Conservation (phyloP, 495 filamentous ascomycete species). For the Aspergillus haitiensis region DNA sequence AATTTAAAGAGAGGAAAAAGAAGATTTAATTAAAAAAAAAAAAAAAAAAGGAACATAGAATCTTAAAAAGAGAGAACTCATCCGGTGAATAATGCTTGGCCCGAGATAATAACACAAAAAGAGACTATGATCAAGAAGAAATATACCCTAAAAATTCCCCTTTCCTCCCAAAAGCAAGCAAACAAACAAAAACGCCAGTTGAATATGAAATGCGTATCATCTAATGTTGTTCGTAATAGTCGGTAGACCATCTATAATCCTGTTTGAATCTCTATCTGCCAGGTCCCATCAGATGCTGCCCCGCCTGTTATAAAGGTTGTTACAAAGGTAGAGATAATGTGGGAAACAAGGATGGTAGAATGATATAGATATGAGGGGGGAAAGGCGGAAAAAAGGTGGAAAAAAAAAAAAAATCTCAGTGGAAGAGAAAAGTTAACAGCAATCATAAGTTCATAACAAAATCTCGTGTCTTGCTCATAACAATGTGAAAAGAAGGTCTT, state of each 20-base stretch:
- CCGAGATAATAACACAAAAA: too few species aligned
- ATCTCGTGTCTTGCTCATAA: background rate
- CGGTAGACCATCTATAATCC: background rate
- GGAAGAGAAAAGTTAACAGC: background rate
- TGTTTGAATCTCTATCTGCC: too few species aligned
- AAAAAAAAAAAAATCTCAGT: background rate
- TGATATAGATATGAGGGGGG: background rate
- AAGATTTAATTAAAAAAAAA: background rate
- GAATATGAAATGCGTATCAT: background rate
- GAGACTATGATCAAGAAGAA: too few species aligned
- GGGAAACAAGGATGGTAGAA: too few species aligned
- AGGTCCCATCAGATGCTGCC: too few species aligned
- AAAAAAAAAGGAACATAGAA: slow-evolving; percentile 6
- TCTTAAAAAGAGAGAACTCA: background rate
- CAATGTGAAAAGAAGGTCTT: background rate
- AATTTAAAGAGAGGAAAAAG: background rate
- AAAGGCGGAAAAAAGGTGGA: background rate
- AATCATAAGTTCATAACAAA: slow-evolving; percentile 14
- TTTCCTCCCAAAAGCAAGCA: too few species aligned
- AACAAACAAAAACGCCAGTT: background rate
- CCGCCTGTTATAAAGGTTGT: too few species aligned
- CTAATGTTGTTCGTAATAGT: background rate
- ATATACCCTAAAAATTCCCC: too few species aligned
- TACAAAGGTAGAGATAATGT: too few species aligned
- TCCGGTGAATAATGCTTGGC: too few species aligned